These are phyloP conservation scores for Hanseniaspora vineae DNA, from an alignment of 805 yeast species.

Conservation along the genomic window DNA sequence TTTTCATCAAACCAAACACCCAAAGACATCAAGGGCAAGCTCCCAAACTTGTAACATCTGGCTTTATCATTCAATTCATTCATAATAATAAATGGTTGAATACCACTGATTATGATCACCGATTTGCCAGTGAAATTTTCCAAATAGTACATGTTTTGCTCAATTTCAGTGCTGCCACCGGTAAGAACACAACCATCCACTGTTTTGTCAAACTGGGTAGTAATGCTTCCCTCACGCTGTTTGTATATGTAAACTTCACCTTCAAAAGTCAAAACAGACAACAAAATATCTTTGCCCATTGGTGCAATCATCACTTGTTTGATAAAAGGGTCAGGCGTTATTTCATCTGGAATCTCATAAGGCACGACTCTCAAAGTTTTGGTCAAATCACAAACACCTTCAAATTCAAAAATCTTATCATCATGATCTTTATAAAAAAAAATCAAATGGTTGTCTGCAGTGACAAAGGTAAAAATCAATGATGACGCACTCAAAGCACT, in stretches of 20 bases:
- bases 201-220: slow-evolving; percentile 12
- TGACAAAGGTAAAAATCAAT: slow-evolving; percentile 47
- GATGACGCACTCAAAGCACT: slow-evolving; percentile 25
- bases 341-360: slow-evolving; percentile 23
- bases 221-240: slow-evolving; percentile 15
- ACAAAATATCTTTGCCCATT: slow-evolving; percentile 40
- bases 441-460: slow-evolving; percentile 65
- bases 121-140: slow-evolving; percentile 45
- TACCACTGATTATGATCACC: slow-evolving; percentile 60
- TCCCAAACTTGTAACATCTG: slow-evolving; percentile 52
- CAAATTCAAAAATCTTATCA: slow-evolving; percentile 27
- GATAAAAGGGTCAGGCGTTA: slow-evolving; percentile 58
- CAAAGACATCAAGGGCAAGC: slow-evolving; percentile 52
- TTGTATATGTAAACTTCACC: slow-evolving; percentile 67
- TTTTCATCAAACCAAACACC: slow-evolving; percentile 14
- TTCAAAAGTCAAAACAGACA: slow-evolving; percentile 64
- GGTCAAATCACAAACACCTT: slow-evolving; percentile 24
- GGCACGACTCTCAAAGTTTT: slow-evolving; percentile 28
- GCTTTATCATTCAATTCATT: slow-evolving; percentile 54
- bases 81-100: slow-evolving; percentile 53
- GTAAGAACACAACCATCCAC: slow-evolving; percentile 49
- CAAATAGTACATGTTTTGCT: slow-evolving; percentile 51
- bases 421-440: slow-evolving; percentile 43
- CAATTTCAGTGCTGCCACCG: slow-evolving; percentile 47
- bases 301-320: slow-evolving; percentile 53